Evolutionary conservation across 2,329 filamentous ascomycete species (phyloP).

Genomic region (Coniochaeta hoffmannii): DNA sequence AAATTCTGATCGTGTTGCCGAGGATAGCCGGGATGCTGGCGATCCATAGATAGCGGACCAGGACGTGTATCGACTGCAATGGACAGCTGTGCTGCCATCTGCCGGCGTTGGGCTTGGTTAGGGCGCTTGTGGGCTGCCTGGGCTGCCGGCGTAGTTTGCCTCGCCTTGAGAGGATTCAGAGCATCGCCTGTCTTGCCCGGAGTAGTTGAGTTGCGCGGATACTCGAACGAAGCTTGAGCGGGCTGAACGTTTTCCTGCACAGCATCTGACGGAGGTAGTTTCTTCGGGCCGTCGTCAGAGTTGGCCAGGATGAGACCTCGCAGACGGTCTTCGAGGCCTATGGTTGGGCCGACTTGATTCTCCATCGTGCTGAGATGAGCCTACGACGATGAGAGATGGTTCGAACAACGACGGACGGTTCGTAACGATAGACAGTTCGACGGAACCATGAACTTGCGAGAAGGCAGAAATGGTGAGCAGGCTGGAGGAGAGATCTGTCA

Average conservation of each 20-base stretch:
- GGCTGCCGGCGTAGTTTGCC: no score
- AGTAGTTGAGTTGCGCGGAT: background rate
- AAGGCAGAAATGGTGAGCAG: no score
- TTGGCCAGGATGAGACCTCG: constrained; percentile 54
- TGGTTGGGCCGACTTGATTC: constrained; percentile 24
- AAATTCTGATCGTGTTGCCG: constrained; percentile 16
- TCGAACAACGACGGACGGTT: background rate
- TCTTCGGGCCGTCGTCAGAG: constrained; percentile 14
- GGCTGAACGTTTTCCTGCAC: background rate
- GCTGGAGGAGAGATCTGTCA: no score
- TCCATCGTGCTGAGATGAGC: constrained; percentile 13
- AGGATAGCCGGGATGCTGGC: constrained; percentile 13
- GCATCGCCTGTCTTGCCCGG: background rate
- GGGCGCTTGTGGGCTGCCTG: constrained; percentile 39
- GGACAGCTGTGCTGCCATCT: constrained; percentile 53
- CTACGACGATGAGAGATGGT: background rate
- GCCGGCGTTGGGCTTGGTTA: constrained; percentile 57
- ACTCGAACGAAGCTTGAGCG: background rate
- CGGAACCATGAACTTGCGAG: no score
- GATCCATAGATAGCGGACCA: constrained; percentile 20
- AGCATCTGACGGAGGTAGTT: background rate
- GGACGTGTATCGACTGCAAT: constrained; percentile 45
- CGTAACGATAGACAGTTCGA: background rate
- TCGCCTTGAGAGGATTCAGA: no score
- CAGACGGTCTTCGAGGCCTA: constrained; percentile 47